These are phyloP conservation scores for Anthracocystis panici-leucophaei DNA, from an alignment of 1,284 basidiomycete species.

Conservation along the genomic window DNA sequence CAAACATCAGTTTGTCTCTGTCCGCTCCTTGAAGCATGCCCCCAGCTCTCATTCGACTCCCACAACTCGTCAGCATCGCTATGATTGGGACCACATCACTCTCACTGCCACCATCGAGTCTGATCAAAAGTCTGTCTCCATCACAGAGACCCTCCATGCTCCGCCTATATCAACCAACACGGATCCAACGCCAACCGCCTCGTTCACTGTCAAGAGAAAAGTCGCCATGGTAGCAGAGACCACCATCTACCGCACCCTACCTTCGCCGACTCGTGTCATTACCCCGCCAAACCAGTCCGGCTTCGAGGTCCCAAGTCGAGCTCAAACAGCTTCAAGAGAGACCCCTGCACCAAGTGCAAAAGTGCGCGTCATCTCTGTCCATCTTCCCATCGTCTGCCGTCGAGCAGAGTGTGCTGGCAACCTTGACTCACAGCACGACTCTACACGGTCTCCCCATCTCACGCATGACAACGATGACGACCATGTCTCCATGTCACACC, in stretches of 20 bases:
- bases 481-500: slow-evolving; percentile 6
- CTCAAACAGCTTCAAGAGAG: slow-evolving; percentile 8
- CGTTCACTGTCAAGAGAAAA: slow-evolving; percentile 15
- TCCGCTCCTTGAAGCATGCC: slow-evolving; percentile 22
- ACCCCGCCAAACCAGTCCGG: background rate
- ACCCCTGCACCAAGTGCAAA: slow-evolving; percentile 15
- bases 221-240: slow-evolving; percentile 29
- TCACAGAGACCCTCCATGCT: slow-evolving; percentile 26
- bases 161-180: background rate
- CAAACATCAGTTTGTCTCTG: slow-evolving; percentile 42
- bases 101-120: slow-evolving; percentile 32
- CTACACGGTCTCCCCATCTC: background rate
- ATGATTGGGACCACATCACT: slow-evolving; percentile 24
- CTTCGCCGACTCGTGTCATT: background rate
- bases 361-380: slow-evolving; percentile 36
- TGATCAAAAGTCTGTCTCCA: slow-evolving; percentile 21
- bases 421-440: background rate
- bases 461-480: slow-evolving; percentile 2
- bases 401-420: slow-evolving; percentile 1
- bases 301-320: slow-evolving; percentile 27
- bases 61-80: background rate
- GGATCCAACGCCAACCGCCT: background rate
- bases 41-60: background rate
- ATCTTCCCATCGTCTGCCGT: slow-evolving; percentile 29
- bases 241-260: slow-evolving; percentile 33